Evolutionary conservation across 23 red algal genomes (phyloP).

Genomic region (Pyropia yezoensis): DNA sequence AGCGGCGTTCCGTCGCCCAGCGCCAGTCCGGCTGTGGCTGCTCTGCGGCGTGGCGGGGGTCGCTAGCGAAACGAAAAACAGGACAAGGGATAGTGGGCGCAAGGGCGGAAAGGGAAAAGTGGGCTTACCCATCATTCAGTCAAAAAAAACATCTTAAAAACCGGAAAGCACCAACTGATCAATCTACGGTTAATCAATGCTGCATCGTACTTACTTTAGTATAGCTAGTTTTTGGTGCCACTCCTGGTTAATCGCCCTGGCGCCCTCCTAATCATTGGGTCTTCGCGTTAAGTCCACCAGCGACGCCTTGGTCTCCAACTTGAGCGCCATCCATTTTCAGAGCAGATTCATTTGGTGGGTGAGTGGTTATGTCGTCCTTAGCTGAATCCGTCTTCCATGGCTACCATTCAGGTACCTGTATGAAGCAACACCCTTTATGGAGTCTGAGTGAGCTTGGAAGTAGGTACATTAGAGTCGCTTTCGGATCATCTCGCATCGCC

Average conservation of each 20-base stretch:
- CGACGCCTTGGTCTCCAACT: conserved; percentile 71
- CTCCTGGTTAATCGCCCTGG: conserved; percentile 50
- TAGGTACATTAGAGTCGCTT: conserved; percentile 73
- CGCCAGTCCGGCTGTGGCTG: too few relatives aligned
- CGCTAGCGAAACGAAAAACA: too few relatives aligned
- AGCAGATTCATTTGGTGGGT: conserved; percentile 95
- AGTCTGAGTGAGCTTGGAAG: conserved; percentile 62
- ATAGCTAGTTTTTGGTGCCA: too few relatives aligned
- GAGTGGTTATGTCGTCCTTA: conserved; percentile 96
- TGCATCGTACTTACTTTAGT: too few relatives aligned
- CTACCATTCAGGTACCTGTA: conserved; percentile 84
- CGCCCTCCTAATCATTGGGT: conserved; percentile 69
- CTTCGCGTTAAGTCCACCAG: conserved; percentile 32
- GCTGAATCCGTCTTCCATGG: conserved; percentile 87
- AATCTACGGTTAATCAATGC: too few relatives aligned
- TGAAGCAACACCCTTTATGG: conserved; percentile 86
- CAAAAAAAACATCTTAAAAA: too few relatives aligned
- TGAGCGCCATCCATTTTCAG: conserved; percentile 98
- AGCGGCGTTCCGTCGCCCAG: too few relatives aligned
- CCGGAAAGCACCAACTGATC: too few relatives aligned
- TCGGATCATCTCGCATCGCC: conserved; percentile 90
- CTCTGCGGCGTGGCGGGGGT: too few relatives aligned
- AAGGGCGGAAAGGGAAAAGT: too few relatives aligned
- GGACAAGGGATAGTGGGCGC: too few relatives aligned
- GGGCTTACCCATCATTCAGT: too few relatives aligned